These are phyloP conservation scores for Trifolium pratense DNA, from an alignment of 306 rosid species.

Conservation along the genomic window DNA sequence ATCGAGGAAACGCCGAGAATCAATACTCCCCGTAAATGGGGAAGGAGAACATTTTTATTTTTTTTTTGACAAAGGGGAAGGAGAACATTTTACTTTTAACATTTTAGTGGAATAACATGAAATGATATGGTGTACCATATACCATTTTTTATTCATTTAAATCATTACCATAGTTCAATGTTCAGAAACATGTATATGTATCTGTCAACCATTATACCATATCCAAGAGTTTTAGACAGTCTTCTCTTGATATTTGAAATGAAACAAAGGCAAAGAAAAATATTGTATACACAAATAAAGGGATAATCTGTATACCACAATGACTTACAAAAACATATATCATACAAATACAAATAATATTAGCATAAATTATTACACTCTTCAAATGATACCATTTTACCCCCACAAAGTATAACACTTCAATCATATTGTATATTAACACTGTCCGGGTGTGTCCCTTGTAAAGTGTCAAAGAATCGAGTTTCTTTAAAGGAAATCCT, in stretches of 20 bases:
- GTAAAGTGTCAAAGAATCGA: not conserved
- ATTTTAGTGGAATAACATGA: no score
- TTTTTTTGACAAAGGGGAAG: no score
- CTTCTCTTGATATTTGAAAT: not conserved
- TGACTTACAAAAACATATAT: constrained; percentile 30
- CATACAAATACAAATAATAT: constrained; percentile 39
- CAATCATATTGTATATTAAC: constrained; percentile 32
- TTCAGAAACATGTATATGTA: constrained; percentile 2
- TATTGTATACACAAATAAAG: constrained; percentile 40
- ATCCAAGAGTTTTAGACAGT: not conserved
- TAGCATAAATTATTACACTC: constrained; percentile 40
- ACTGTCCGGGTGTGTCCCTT: constrained; percentile 11
- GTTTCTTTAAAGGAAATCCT: constrained; percentile 32
- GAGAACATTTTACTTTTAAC: no score
- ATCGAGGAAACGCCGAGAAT: no score
- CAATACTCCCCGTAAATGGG: no score
- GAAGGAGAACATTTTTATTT: no score
- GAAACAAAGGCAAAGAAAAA: constrained; percentile 1
- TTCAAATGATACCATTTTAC: constrained; percentile 22
- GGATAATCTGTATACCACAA: constrained; percentile 29
- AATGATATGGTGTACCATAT: no score
- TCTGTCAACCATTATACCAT: not conserved
- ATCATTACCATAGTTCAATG: constrained; percentile 6
- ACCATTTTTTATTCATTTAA: constrained; percentile 9
- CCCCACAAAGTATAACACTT: constrained; percentile 38